Evolutionary conservation across 352 stramenopile genomes (phyloP), one percentile per base, ranked within the genome.

Genomic region (Phytophthora pisi): DNA sequence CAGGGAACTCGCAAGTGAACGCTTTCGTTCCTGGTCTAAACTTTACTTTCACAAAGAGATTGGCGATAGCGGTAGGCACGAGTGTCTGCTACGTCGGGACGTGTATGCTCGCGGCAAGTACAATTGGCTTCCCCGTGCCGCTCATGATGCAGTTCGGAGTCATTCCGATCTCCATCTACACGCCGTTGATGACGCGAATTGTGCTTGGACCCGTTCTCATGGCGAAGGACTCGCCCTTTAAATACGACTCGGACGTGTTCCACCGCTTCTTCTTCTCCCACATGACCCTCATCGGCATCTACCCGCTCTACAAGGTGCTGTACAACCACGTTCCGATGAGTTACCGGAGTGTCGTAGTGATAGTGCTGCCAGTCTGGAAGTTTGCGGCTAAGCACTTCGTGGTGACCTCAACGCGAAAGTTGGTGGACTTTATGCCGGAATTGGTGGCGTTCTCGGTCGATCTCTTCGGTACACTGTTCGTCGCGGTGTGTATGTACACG

Each of bases 401-500:
- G 5, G 46, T 56, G 0, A 36, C 23, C 3, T 20, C 47, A 5
- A 57, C 31, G 10, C 30, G 16, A 18, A 36, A 64, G 11, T 24
- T 57, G 7, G 46, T 51, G 23, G 57, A 64, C 9, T 50, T 50
- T 11, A 50, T 51, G 18, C 34, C 57, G 5, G 45, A 47, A 36
- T 18, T 50, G 1, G 52, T 70, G 28, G 49, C 57, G 1, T 58
- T 70, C 36, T 36, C 30, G 0, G 36, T 60, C 3, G 62, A 70
- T 26, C 51, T 64, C 13, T 64, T 64, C 6, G 49, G 53, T 2
- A 26, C 59, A 43, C 53, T 73, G 1, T 73, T 68, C 34, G 50
- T 63, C 0, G 64, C 53, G 5, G 60, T 64, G 4, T 73, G 66
- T 24, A 58, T 74, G 31, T 54, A 56, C 6, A 69, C 47, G 26